A percentile compares a stretch with the other conserved stretches of the same genome.
Evolutionary conservation across 1,284 basidiomycete species (phyloP).

Genomic region (Leccinum ponderosum): DNA sequence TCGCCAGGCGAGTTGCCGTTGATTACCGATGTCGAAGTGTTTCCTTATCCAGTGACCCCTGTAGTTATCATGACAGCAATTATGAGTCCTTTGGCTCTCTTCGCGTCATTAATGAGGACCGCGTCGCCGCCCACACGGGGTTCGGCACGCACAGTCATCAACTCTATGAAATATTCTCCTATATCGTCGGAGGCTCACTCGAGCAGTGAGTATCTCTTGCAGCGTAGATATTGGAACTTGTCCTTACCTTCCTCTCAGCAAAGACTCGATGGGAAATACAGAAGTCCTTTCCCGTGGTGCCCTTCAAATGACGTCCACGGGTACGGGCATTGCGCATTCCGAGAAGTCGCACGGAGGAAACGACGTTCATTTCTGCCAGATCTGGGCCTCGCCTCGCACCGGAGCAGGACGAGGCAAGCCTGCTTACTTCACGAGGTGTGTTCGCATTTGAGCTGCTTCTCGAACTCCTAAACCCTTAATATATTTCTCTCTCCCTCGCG

Average conservation of each 20-base stretch:
- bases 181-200: constrained; percentile 75
- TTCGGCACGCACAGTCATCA: constrained; percentile 87
- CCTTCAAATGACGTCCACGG: constrained; percentile 88
- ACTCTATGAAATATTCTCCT: constrained; percentile 92
- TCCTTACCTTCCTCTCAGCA: constrained; percentile 39
- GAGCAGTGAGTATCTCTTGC: constrained; percentile 59
- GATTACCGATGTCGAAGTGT: not conserved
- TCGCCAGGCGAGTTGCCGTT: constrained; percentile 53
- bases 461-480: not conserved
- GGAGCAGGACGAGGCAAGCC: constrained; percentile 55
- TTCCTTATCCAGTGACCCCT: not conserved
- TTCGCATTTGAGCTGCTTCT: not conserved
- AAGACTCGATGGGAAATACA: constrained; percentile 87
- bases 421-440: constrained; percentile 76
- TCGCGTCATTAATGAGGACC: constrained; percentile 88
- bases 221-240: constrained; percentile 1
- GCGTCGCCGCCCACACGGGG: constrained; percentile 74
- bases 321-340: constrained; percentile 86
- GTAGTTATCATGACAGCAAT: constrained; percentile 61
- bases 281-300: constrained; percentile 88
- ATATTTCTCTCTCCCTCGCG: not conserved
- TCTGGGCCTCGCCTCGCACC: constrained; percentile 75
- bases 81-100: constrained; percentile 64
- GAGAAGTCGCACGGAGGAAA: constrained; percentile 63
- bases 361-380: constrained; percentile 83